phyloP scores from a whole-genome alignment of 352 stramenopile species.

The Phytophthora megakarya region DNA sequence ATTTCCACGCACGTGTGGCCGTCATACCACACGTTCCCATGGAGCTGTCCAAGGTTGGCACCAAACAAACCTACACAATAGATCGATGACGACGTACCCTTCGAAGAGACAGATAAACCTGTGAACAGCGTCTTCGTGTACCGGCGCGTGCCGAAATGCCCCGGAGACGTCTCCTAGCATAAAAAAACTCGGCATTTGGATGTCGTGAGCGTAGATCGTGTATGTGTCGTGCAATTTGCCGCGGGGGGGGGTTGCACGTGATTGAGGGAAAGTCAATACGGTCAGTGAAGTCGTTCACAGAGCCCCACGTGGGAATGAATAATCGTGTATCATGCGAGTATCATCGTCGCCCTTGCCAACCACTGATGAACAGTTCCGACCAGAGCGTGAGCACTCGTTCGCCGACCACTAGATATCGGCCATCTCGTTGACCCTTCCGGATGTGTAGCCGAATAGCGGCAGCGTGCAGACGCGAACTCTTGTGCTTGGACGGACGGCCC shows the following conservation, averaged over 20 bases:
- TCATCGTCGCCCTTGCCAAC: not conserved
- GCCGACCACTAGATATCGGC: not conserved
- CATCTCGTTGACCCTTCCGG: not conserved
- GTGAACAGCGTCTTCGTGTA: constrained; percentile 16
- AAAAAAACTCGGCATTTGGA: constrained; percentile 1
- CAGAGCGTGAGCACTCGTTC: not conserved
- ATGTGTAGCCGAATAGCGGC: not conserved
- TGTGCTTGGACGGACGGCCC: not conserved
- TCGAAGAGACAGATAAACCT: constrained; percentile 30
- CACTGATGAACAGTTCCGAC: not conserved
- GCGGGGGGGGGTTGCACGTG: not conserved
- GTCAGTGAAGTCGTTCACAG: not conserved
- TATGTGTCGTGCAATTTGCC: constrained; percentile 3
- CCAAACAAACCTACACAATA: constrained; percentile 13
- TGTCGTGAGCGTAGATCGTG: constrained; percentile 3
- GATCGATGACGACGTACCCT: constrained; percentile 29
- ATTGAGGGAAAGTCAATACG: not conserved
- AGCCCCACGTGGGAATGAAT: not conserved
- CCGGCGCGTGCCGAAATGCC: constrained; percentile 36
- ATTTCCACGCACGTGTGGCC: constrained; percentile 30
- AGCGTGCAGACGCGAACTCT: not conserved
- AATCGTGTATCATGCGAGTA: not conserved
- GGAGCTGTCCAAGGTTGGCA: constrained; percentile 15
- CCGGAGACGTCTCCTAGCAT: constrained; percentile 34
- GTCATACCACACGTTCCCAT: constrained; percentile 29